Evolutionary conservation across 352 stramenopile genomes (phyloP).

Genomic region (Phytophthora citricola): DNA sequence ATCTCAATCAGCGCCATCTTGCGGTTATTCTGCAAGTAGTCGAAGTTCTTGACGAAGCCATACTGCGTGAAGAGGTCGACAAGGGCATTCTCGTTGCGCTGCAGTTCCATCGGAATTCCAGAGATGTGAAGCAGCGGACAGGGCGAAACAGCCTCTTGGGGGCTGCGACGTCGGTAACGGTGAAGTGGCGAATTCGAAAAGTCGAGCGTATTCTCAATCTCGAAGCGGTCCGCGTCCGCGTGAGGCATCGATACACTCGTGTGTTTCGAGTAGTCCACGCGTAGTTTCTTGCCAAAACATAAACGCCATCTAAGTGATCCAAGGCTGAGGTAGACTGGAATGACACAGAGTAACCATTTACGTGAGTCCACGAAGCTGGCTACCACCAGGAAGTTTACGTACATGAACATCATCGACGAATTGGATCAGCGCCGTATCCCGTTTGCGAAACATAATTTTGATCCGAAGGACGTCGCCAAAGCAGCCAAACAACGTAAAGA

Average conservation of each 20-base stretch:
- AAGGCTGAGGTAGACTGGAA: slow-evolving; percentile 72
- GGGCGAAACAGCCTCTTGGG: slow-evolving; percentile 67
- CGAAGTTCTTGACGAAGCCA: slow-evolving; percentile 79
- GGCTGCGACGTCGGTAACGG: slow-evolving; percentile 74
- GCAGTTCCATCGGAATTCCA: slow-evolving; percentile 72
- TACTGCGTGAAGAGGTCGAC: slow-evolving; percentile 72
- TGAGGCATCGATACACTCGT: slow-evolving; percentile 82
- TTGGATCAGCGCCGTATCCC: slow-evolving; percentile 83
- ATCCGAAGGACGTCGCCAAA: slow-evolving; percentile 85
- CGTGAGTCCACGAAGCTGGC: slow-evolving; percentile 15
- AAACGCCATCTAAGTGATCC: slow-evolving; percentile 78
- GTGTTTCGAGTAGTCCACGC: slow-evolving; percentile 88
- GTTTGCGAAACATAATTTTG: slow-evolving; percentile 90
- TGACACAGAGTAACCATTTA: neutral
- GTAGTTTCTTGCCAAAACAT: slow-evolving; percentile 79
- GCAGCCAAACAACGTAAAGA: slow-evolving; percentile 87
- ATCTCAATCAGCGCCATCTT: slow-evolving; percentile 87
- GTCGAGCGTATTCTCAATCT: slow-evolving; percentile 85
- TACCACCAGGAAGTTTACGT: slow-evolving; percentile 20
- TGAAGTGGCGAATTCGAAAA: slow-evolving; percentile 80
- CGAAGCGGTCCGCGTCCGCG: slow-evolving; percentile 79
- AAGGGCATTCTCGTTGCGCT: slow-evolving; percentile 67
- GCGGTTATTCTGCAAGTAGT: slow-evolving; percentile 74
- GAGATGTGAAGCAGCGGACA: slow-evolving; percentile 76
- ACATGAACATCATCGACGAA: slow-evolving; percentile 81